Evolutionary conservation across 805 yeast species (phyloP).

Genomic region (Kodamaea nitidulidarum): DNA sequence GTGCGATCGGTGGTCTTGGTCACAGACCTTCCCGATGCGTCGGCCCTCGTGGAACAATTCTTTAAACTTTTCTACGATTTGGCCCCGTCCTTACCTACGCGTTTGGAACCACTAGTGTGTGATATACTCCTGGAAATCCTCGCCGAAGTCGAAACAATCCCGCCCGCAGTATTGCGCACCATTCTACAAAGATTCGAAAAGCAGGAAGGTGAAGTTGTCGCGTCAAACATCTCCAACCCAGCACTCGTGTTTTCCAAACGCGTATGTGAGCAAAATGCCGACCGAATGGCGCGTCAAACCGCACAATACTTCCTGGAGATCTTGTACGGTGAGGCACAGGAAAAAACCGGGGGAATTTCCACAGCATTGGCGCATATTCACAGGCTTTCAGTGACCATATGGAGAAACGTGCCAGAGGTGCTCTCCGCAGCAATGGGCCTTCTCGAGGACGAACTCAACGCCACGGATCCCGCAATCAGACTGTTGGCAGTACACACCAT

Average conservation of each 20-base stretch:
- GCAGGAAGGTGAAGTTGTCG: constrained; percentile 18
- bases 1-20: constrained; percentile 70
- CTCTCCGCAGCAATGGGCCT: constrained; percentile 72
- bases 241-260: constrained; percentile 63
- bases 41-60: constrained; percentile 46
- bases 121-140: constrained; percentile 74
- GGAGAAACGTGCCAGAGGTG: constrained; percentile 76
- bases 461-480: constrained; percentile 62
- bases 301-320: constrained; percentile 79
- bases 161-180: constrained; percentile 55
- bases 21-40: constrained; percentile 68
- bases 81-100: constrained; percentile 42
- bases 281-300: constrained; percentile 68
- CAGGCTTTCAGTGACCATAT: constrained; percentile 56
- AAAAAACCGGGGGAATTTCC: constrained; percentile 1
- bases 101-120: constrained; percentile 57
- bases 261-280: constrained; percentile 67
- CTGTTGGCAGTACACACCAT: constrained; percentile 68
- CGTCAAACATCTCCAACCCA: constrained; percentile 38
- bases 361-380: constrained; percentile 39
- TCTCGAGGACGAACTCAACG: constrained; percentile 72
- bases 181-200: constrained; percentile 60
- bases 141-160: constrained; percentile 63
- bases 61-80: constrained; percentile 63
- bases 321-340: constrained; percentile 46